Base-by-base conservation (phyloP, 805 yeast genomes). In the Ogataea methylovora region DNA sequence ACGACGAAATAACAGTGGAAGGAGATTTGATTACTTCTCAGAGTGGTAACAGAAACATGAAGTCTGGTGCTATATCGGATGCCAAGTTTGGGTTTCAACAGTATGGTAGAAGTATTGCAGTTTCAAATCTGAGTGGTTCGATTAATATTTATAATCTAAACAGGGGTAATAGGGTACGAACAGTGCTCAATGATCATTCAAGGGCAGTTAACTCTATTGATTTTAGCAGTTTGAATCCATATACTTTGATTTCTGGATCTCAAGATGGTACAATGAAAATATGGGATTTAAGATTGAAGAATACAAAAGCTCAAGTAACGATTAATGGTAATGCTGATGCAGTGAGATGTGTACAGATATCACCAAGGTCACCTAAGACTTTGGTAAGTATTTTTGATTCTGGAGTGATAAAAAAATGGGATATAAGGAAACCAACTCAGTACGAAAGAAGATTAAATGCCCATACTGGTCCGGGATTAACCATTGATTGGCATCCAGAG, bases 391-490 rank as follows among this genome's bases (percentile, higher is more conserved):
- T 84, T 7, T 90, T 84, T 56, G 97, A 92, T 54, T 76, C 85
- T 2, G 98, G 98, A 12, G 73, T 84, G 3, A 67, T 90, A n/a
- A 76, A 83, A 45, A 76, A 81, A 44, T 88, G 84, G 76, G 98
- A 92, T 58, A 48, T 84, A n/a, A 68, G 97, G 37, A 70, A 71
- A 24, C 79, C 90, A 4, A 46, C 56, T 10, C 63, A 61, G 32
- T 65, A 65, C 32, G 97, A 90, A 46, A 65, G 79, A 33, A 76
- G 79, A 39, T 69, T 92, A 52, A 84, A 81, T 47, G 94, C 95
- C 3, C 97, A 90, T 52, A 73, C 86, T 2, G 95, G 95, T 0
- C 94, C 95, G 2, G 97, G 95, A 0, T 62, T 88, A 13, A 75
- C 94, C 4, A 56, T 92, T 4, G 87, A 85, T 47, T 87, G 95